These are phyloP conservation scores for Hortiboletus flavorubellus DNA, from an alignment of 768 basidiomycete genomes.

Conservation along the genomic window DNA sequence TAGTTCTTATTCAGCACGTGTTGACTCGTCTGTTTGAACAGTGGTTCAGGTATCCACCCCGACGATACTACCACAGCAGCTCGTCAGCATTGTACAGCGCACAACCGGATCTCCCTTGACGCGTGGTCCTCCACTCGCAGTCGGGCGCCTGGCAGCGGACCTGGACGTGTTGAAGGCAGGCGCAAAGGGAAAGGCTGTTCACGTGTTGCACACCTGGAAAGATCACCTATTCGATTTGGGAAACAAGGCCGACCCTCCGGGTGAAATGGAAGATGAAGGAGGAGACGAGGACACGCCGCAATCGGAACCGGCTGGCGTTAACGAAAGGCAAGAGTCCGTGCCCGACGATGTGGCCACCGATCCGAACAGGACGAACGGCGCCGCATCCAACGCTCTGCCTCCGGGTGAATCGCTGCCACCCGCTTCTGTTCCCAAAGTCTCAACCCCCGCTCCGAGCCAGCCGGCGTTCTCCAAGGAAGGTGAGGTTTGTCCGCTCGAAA, in stretches of 20 bases:
- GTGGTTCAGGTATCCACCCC: conserved; percentile 53
- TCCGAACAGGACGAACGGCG: conserved; percentile 26
- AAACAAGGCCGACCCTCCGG: conserved; percentile 55
- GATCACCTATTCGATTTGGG: conserved; percentile 76
- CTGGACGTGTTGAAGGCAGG: conserved; percentile 45
- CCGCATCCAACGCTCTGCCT: conserved; percentile 5
- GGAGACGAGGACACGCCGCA: conserved; percentile 7
- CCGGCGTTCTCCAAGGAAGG: conserved; percentile 29
- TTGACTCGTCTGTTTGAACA: conserved; percentile 23
- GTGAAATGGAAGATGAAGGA: conserved; percentile 23
- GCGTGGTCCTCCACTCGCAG: conserved; percentile 56
- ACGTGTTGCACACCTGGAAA: conserved; percentile 71
- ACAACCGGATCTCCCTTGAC: conserved; percentile 28
- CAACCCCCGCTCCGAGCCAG: conserved; percentile 8
- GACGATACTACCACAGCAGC: conserved; percentile 41
- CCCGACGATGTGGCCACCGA: conserved; percentile 6
- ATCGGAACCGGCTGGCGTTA: conserved; percentile 7
- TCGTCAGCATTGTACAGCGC: conserved; percentile 63
- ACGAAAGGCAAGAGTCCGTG: conserved; percentile 6
- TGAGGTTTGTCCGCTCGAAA: conserved; percentile 9
- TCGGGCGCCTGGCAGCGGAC: conserved; percentile 67
- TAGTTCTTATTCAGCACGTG: background rate
- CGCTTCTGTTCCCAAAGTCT: background rate
- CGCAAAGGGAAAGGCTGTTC: conserved; percentile 76
- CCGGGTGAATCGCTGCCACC: conserved; percentile 6